phyloP scores from a whole-genome alignment of 1,139 yeast species.

The Starmera stellimalicola region DNA sequence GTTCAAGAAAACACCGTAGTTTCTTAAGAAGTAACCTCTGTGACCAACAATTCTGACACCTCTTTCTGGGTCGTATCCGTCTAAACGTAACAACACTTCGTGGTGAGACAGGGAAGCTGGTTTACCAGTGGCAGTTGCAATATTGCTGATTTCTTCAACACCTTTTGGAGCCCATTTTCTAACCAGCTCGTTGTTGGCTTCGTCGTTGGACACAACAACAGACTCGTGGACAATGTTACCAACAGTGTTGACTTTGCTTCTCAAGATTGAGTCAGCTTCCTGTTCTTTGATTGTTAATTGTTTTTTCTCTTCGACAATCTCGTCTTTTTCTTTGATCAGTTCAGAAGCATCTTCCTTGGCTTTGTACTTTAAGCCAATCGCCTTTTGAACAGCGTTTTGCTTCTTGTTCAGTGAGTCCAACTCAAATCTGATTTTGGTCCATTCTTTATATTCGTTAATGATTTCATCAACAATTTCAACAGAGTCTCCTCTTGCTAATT shows the following conservation, averaged over 20 bases:
- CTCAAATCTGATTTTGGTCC: conserved; percentile 90
- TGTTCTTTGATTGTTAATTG: conserved; percentile 58
- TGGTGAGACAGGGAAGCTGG: conserved; percentile 88
- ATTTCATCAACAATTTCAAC: conserved; percentile 96
- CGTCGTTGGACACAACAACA: conserved; percentile 81
- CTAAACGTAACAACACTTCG: conserved; percentile 86
- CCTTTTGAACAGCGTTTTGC: conserved; percentile 83
- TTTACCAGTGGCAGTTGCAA: conserved; percentile 65
- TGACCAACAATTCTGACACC: conserved; percentile 98
- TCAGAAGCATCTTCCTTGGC: conserved; percentile 91
- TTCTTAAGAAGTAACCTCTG: conserved; percentile 95
- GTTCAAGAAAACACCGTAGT: conserved; percentile 92
- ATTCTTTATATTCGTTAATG: conserved; percentile 77
- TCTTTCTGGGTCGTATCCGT: conserved; percentile 98
- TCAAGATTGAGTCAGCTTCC: conserved; percentile 67
- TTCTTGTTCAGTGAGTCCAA: conserved; percentile 84
- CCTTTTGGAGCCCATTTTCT: conserved; percentile 81
- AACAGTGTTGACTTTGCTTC: conserved; percentile 73
- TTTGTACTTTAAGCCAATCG: conserved; percentile 85
- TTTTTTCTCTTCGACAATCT: conserved; percentile 60
- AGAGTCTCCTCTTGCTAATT: conserved; percentile 87
- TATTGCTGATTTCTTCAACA: conserved; percentile 41
- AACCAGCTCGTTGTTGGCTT: conserved; percentile 81
- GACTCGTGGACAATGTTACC: conserved; percentile 93
- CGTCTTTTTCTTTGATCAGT: conserved; percentile 72